These are phyloP conservation scores for Oldenlandia corymbosa DNA, from an alignment of 257 asterid species.

Conservation along the genomic window DNA sequence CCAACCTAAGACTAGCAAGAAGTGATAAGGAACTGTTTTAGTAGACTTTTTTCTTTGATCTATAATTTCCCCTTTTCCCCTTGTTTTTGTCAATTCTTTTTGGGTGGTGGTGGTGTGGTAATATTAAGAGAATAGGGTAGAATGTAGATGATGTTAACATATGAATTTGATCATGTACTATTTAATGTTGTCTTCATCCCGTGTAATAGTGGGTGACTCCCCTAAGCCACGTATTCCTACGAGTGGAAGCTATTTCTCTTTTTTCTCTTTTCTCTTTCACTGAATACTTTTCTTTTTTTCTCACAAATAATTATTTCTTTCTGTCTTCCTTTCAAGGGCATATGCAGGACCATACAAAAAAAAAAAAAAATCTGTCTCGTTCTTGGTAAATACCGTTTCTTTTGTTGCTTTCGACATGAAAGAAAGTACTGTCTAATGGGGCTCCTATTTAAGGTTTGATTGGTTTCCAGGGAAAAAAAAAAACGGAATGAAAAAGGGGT, in stretches of 20 bases:
- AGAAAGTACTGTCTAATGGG: slow-evolving; percentile 10
- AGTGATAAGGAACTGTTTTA: too few species aligned
- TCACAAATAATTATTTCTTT: background rate
- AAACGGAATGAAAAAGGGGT: background rate
- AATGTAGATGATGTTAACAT: background rate
- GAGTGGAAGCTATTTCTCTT: background rate
- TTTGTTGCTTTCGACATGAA: slow-evolving; percentile 9
- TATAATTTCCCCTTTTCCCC: too few species aligned
- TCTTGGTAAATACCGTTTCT: slow-evolving; percentile 6
- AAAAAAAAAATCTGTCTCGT: background rate
- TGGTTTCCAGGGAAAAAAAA: background rate
- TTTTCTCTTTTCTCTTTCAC: slow-evolving; percentile 4
- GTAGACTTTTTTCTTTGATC: too few species aligned
- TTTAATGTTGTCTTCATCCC: slow-evolving; percentile 6
- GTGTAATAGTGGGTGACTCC: slow-evolving; percentile 1
- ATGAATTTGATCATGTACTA: slow-evolving; percentile 2
- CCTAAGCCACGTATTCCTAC: background rate
- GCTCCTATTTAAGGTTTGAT: background rate
- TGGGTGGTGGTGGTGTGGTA: too few species aligned
- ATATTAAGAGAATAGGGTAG: background rate
- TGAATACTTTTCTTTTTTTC: background rate
- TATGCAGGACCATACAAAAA: slow-evolving; percentile 3
- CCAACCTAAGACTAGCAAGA: too few species aligned
- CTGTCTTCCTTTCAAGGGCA: slow-evolving; percentile 6
- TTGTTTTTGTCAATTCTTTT: background rate